Conservation (phyloP, 805 yeast genomes). For the Spathaspora girioi region DNA sequence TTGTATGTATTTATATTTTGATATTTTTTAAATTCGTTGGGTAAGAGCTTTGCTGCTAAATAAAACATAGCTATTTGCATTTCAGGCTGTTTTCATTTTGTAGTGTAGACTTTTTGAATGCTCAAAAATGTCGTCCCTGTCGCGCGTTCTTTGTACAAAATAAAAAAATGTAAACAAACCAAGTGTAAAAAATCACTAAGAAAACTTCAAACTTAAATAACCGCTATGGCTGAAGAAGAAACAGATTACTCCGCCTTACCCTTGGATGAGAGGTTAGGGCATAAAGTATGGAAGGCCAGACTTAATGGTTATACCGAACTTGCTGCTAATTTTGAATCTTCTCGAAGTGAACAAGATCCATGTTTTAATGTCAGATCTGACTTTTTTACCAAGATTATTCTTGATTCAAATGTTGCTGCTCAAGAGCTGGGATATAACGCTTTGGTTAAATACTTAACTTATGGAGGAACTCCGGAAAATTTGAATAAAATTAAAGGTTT, state of each 20-base stretch:
- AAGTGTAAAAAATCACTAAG: too few relatives aligned
- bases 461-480: constrained; percentile 45
- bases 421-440: constrained; percentile 76
- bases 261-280: constrained; percentile 59
- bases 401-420: constrained; percentile 86
- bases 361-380: constrained; percentile 57
- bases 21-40: not conserved
- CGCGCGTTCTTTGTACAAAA: not conserved
- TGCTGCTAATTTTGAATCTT: constrained; percentile 45
- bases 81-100: too few relatives aligned
- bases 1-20: not conserved
- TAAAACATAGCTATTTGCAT: not conserved
- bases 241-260: constrained; percentile 60
- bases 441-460: constrained; percentile 50
- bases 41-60: not conserved
- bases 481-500: constrained; percentile 42
- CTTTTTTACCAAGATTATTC: constrained; percentile 52
- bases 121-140: not conserved
- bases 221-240: constrained; percentile 39
- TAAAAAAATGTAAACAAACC: not conserved
- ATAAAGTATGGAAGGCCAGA: constrained; percentile 86
- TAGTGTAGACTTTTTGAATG: too few relatives aligned
- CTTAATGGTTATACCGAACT: constrained; percentile 73
- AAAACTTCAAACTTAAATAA: not conserved
- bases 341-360: constrained; percentile 55